Conservation (phyloP, 2,329 filamentous ascomycete species). For the Chalara sp. region DNA sequence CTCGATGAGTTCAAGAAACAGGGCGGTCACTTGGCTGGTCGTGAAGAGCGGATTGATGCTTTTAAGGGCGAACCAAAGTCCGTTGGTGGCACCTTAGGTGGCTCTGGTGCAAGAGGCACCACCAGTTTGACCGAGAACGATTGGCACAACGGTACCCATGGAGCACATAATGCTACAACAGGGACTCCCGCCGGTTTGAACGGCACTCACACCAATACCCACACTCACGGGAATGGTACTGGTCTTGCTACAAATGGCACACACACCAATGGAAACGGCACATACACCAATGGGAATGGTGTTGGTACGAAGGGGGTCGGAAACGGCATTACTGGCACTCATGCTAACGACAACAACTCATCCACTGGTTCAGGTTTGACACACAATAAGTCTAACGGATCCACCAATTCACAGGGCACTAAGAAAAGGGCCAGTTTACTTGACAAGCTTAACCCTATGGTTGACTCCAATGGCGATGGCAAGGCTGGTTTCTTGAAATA, state of each 20-base stretch:
- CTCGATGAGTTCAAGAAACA: conserved; percentile 54
- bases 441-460: conserved; percentile 47
- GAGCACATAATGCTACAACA: conserved; percentile 4
- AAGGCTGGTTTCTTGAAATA: conserved; percentile 47
- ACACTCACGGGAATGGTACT: not conserved
- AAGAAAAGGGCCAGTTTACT: conserved; percentile 39
- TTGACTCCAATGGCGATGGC: conserved; percentile 47
- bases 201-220: too few relatives aligned
- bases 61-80: conserved; percentile 56
- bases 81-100: conserved; percentile 28
- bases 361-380: too few relatives aligned
- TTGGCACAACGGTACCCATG: not conserved
- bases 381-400: too few relatives aligned
- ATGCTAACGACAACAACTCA: not conserved
- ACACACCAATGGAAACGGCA: not conserved
- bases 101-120: conserved; percentile 18
- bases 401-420: not conserved
- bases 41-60: conserved; percentile 48
- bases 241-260: conserved; percentile 3
- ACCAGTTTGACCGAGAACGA: conserved; percentile 22
- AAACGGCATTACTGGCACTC: conserved; percentile 4
- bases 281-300: not conserved
- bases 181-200: not conserved
- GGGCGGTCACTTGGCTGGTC: conserved; percentile 46
- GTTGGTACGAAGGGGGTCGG: not conserved